Evolutionary conservation across 78 protist species (phyloP), one percentile per base, ranked within the genome.

Genomic region (Pigoraptor vietnamica): DNA sequence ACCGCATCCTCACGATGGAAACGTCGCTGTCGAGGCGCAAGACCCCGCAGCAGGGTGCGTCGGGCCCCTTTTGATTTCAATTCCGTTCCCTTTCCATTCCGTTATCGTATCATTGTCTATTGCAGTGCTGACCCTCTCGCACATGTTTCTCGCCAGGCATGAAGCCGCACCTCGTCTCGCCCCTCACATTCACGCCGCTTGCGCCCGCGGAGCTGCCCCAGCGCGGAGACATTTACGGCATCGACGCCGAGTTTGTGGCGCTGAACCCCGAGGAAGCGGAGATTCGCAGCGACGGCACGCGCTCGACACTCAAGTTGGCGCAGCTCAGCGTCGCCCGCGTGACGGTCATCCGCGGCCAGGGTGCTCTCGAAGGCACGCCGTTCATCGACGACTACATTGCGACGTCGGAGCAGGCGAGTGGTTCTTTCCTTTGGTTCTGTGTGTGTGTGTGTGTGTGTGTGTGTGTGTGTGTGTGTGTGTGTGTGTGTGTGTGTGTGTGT

Each of bases 171-270:
- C 32, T 6, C 32, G 48, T 25, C 67, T 19, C 34, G 34, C 82
- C 81, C 0, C 92, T 0, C 32, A 37, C 40, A 0, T 93, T 92
- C 40, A 35, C 37, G 24, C 95, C 95, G 25, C 93, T 94, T 0
- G 86, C 88, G 23, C 25, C 82, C 14, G 81, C 25, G 2, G 93
- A 92, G 23, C 81, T 95, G 56, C 95, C 94, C 32, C 87, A 55
- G 36, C 33, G 32, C 24, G 95, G 89, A 34, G 93, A 91, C 24
- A 10, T 93, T 0, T 93, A 94, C 2, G 98, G 98, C 2, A 91
- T 96, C 55, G 98, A 97, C 81, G 95, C 97, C 24, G 98, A 97
- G 83, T 97, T 96, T 94, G 97, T 97, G 23, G 92, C 96, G 24
- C 94, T 97, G 38, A 21, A 83, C 10, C 29, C 21, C 25, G 92